Evolutionary conservation across 176 grass and related monocot species (phyloP), one percentile per base, ranked within the genome.

Genomic region (Aegilops umbellulata): DNA sequence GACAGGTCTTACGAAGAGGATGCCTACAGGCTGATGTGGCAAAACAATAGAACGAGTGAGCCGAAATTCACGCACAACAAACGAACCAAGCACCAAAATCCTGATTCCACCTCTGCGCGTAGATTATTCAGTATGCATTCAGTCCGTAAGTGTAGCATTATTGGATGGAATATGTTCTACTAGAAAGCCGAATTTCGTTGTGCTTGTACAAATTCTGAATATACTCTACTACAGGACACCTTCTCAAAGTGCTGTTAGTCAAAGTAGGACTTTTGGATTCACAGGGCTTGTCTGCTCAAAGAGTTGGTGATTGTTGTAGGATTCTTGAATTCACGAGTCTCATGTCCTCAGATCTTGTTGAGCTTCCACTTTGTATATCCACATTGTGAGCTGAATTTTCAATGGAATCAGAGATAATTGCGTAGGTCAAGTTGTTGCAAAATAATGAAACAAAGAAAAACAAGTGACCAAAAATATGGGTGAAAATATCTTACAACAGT

Each of bases 401-500:
- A 4, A 69, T 89, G 70, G 61, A 26, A 83, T 83, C 1, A 76
- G 5, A 20, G 7, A 30, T 55, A 0, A 66, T 3, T 9, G 1
- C 1, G n/a, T 17, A 39, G 2, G 13, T 65, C 12, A 65, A 16
- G 12, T 65, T 15, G 10, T 19, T 38, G 7, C 7, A 31, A 4
- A 17, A 66, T 35, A 63, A 20, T 3, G 11, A 51, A 0, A 41
- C 44, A 6, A 1, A 12, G 2, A 39, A 20, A 49, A 74, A 51
- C 12, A 30, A 8, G 15, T 0, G 11, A 2, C 1, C 34, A 72
- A n/a, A 14, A 39, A 8, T 25, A 42, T 24, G 35, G 5, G n/a
- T n/a, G 27, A 22, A 1, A 26, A 38, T 77, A 29, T 78, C 74
- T 85, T 85, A 85, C 74, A 77, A 42, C 67, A 78, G 4, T 68